Base-by-base conservation (phyloP, 2,329 filamentous ascomycete genomes). In the Cercospora citrullina region DNA sequence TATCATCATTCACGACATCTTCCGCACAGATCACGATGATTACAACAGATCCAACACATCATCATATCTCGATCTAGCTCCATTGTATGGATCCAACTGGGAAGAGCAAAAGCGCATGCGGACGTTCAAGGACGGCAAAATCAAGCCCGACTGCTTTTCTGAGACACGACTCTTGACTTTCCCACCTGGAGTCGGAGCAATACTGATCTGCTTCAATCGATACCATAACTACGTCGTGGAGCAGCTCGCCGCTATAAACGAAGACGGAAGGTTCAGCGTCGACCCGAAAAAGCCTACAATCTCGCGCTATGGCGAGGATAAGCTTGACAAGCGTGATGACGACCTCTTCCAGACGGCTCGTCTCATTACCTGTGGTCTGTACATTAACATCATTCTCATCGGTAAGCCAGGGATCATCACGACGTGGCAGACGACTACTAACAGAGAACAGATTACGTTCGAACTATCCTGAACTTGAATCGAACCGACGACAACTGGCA, bases 191-290 rank as follows among this genome's bases (percentile, higher is more conserved):
- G 88, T 91, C n/a, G 87, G 87, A 53, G 85, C 86, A 10, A 79
- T 91, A 71, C 77, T 92, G 42, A 87, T 92, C 71, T 86, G 91
- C 80, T 92, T 90, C 82, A 86, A 85, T 67, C 81, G 83, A 23
- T 96, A 96, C 80, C 94, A 97, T 80, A 97, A 98, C 80, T 86
- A 95, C 71, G 87, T 93, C 0, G 93, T 91, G 1, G 86, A 89
- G 64, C 90, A 94, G 69, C 82, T 97, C 18, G 91, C 91, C 0
- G 81, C 85, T n/a, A 94, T 97, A 79, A 97, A 97, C 74, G 94
- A 97, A 74, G 87, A 88, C 55, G 89, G 88, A 16, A 87, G 91
- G 23, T 97, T 97, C 79, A 87, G 85, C 0, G 89, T 88, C 68
- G 92, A 92, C 1, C 87, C 90, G 51, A 82, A 83, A 28, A 76